Conservation (phyloP, 2,329 filamentous ascomycete species). For the Fusarium stilboides region DNA sequence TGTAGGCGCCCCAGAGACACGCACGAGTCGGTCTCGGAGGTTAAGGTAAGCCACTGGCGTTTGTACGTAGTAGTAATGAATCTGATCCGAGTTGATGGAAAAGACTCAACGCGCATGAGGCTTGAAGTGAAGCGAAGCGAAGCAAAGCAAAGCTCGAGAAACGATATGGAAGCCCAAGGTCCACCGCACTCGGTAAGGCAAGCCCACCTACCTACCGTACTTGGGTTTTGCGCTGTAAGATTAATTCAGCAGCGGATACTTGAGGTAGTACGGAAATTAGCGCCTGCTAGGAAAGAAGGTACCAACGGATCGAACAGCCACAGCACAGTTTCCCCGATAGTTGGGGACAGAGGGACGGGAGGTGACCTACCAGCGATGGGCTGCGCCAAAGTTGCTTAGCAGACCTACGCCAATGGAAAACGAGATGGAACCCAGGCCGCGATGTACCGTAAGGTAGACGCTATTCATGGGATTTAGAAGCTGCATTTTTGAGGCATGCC, state of each 20-base stretch:
- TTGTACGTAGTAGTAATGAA: background rate
- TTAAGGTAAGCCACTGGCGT: slow-evolving; percentile 5
- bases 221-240: no score
- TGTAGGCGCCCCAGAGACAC: slow-evolving; percentile 4
- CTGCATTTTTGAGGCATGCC: slow-evolving; percentile 20
- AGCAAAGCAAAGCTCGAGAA: slow-evolving; percentile 17
- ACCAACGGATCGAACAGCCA: no score
- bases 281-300: no score
- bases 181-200: background rate
- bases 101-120: slow-evolving; percentile 20
- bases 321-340: no score
- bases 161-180: slow-evolving; percentile 22
- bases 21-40: slow-evolving; percentile 4
- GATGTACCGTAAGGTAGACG: no score
- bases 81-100: slow-evolving; percentile 4
- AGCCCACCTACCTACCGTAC: no score
- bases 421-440: no score
- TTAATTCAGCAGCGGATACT: no score
- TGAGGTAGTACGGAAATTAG: no score
- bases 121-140: slow-evolving; percentile 1
- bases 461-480: slow-evolving; percentile 2
- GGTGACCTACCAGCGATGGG: no score
- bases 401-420: no score
- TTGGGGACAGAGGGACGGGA: no score
- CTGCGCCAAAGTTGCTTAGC: background rate